Percentiles rank a stretch among this genome's conserved stretches.
Conservation (phyloP, 2,329 filamentous ascomycete species). For the Botryotinia convoluta region DNA sequence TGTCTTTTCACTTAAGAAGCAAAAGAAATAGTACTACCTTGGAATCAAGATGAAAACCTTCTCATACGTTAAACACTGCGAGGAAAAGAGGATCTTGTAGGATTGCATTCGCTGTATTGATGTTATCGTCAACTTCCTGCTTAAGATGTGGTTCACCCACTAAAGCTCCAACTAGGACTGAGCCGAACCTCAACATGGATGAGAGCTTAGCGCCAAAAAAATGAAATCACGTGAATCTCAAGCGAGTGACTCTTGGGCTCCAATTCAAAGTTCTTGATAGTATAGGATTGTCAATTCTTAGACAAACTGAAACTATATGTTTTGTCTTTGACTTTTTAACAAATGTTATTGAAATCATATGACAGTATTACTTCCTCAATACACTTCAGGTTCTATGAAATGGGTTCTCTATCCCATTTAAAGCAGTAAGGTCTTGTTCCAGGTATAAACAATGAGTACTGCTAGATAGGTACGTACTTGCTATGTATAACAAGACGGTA, state of each 20-base stretch:
- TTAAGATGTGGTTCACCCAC: slow-evolving; percentile 18
- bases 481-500: neutral
- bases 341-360: neutral
- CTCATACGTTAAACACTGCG: neutral
- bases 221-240: neutral
- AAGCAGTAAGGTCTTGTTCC: neutral
- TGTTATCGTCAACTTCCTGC: slow-evolving; percentile 17
- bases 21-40: slow-evolving; percentile 7
- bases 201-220: slow-evolving; percentile 15
- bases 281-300: neutral
- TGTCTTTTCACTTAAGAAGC: neutral
- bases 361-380: neutral
- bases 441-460: neutral
- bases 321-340: neutral
- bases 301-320: neutral
- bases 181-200: slow-evolving; percentile 20
- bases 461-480: neutral
- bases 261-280: neutral
- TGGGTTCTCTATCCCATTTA: neutral
- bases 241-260: neutral
- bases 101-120: slow-evolving; percentile 6
- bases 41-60: neutral
- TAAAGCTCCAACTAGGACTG: slow-evolving; percentile 15
- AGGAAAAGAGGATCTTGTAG: neutral
- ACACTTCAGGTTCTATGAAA: neutral